Conservation (phyloP, 441 rosid genomes). For the Gossypium davidsonii region DNA sequence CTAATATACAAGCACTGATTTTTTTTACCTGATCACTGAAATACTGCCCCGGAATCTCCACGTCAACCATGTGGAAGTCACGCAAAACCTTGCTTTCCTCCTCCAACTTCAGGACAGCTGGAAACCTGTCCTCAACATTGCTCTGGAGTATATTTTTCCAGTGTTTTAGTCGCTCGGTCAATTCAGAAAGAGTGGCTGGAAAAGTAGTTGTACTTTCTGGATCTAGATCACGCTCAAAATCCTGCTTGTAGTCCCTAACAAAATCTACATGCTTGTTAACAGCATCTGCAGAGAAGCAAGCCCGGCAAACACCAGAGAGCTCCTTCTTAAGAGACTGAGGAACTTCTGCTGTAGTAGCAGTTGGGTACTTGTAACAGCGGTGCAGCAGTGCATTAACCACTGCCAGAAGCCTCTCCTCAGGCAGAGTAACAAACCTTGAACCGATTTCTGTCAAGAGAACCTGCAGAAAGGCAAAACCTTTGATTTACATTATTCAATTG, state of each 20-base stretch:
- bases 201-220: conserved; percentile 85
- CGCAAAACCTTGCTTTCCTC: conserved; percentile 91
- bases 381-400: conserved; percentile 98
- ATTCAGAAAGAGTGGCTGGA: conserved; percentile 80
- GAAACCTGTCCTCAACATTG: conserved; percentile 95
- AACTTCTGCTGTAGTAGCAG: conserved; percentile 95
- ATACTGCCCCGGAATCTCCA: conserved; percentile 99
- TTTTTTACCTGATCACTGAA: conserved; percentile 79
- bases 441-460: conserved; percentile 92
- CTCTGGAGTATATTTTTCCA: conserved; percentile 96
- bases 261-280: conserved; percentile 94
- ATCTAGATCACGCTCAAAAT: conserved; percentile 90
- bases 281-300: conserved; percentile 98
- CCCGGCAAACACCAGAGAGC: conserved; percentile 96
- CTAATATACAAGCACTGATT: neutral
- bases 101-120: conserved; percentile 88
- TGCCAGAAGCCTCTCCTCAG: conserved; percentile 97
- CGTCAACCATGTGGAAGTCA: conserved; percentile 94
- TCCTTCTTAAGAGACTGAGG: conserved; percentile 98
- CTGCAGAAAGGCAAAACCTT: conserved; percentile 33
- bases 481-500: neutral
- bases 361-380: conserved; percentile 98
- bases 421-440: conserved; percentile 90
- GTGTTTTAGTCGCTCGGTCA: conserved; percentile 81
- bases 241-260: conserved; percentile 96